Evolutionary conservation across 495 filamentous ascomycete genomes (phyloP), one percentile per base, ranked within the genome.

Genomic region (Penicillium antarcticum): DNA sequence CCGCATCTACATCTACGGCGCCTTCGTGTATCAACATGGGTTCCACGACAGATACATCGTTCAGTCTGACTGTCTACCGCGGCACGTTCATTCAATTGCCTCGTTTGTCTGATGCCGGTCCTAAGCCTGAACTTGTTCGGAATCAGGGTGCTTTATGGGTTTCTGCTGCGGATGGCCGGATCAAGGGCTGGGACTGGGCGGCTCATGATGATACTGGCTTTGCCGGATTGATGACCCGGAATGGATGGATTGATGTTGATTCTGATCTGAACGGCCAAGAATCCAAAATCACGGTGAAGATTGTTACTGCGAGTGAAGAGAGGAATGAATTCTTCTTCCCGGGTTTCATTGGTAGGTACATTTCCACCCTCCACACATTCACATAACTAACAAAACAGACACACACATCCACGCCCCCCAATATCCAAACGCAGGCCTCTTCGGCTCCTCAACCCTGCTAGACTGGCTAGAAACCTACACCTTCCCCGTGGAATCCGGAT

Each of bases 361-460:
- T 21, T 32, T 1, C 17, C 16, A 6, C 19, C 3, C 5, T 12
- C 8, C 12, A 24, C 24, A 6, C 0, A 41, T 2, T 2, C 18
- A 9, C 6, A 29, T 10, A 14, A 29, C 38, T 49, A 33, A 49
- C 47, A 16, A 16, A 12, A 18, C 16, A 90, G 91, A 97, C 69
- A 95, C 92, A 5, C 92, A 97, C 68, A 86, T 94, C 56, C 92
- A 97, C 69, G 92, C 92, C 42, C 80, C 89, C 0, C 92, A 97
- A 76, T 92, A 95, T 62, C 91, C 92, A 50, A 97, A 97, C 60
- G 76, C 80, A 8, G 92, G 92, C 48, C 83, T 97, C 61, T 96
- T 96, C 60, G 92, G 92, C 67, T 87, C 86, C 44, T 83, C 87
- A 4, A 96, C 92, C 11, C 82, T 97, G 31, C 81, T 97, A 18